These are phyloP conservation scores for Aspergillus ruber DNA, from an alignment of 2,329 filamentous ascomycete genomes.

Conservation along the genomic window DNA sequence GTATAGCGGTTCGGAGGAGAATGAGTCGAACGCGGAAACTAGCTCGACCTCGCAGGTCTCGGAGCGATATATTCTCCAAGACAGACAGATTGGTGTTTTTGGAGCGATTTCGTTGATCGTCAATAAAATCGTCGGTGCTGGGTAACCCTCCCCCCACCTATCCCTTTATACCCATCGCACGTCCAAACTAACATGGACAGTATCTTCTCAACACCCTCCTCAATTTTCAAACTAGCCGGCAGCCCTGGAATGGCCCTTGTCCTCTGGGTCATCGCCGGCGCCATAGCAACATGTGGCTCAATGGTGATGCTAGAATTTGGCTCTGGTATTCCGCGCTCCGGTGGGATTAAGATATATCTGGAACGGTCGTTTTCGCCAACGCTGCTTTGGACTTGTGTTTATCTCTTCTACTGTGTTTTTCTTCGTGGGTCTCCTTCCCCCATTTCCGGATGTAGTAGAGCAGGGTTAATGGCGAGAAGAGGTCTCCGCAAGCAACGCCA, in stretches of 20 bases:
- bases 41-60: not conserved
- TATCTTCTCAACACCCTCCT: slow-evolving; percentile 50
- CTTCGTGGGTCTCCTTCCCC: slow-evolving; percentile 15
- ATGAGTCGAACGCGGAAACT: not conserved
- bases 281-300: slow-evolving; percentile 43
- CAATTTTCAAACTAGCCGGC: slow-evolving; percentile 51
- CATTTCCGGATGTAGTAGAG: no score
- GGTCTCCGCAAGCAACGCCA: slow-evolving; percentile 20
- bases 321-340: slow-evolving; percentile 40
- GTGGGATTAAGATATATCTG: slow-evolving; percentile 45
- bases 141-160: slow-evolving; percentile 7
- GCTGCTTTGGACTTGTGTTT: slow-evolving; percentile 43
- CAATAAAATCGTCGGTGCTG: slow-evolving; percentile 17
- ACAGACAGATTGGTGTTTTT: slow-evolving; percentile 13
- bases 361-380: slow-evolving; percentile 42
- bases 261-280: slow-evolving; percentile 49
- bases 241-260: slow-evolving; percentile 50
- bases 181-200: no score
- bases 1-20: not conserved
- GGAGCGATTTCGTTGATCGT: slow-evolving; percentile 15
- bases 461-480: not conserved
- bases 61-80: slow-evolving; percentile 15
- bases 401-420: slow-evolving; percentile 42
- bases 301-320: slow-evolving; percentile 45
- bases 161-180: not conserved